These are phyloP conservation scores for Populus davidiana DNA, from an alignment of 345 rosid genomes.

Conservation along the genomic window DNA sequence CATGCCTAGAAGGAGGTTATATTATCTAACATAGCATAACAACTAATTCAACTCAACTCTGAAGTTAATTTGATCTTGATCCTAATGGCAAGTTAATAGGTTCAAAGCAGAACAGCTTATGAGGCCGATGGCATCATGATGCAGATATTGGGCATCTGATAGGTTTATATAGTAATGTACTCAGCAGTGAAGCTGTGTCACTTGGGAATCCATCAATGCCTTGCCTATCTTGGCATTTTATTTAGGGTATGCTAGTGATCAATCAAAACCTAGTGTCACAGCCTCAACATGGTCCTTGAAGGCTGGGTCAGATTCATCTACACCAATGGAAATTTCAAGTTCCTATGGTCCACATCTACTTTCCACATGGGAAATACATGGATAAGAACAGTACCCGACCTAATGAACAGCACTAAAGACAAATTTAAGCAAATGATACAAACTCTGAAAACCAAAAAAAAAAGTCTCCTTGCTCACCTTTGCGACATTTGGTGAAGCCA, in stretches of 20 bases:
- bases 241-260: neutral
- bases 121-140: neutral
- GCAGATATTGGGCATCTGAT: neutral
- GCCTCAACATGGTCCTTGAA: neutral
- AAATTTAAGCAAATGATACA: neutral
- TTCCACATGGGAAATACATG: neutral
- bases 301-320: neutral
- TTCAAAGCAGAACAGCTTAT: neutral
- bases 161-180: neutral
- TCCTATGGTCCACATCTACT: neutral
- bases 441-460: neutral
- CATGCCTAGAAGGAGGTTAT: neutral
- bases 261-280: neutral
- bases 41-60: neutral
- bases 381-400: neutral
- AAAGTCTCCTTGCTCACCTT: conserved; percentile 38
- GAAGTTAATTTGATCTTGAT: neutral
- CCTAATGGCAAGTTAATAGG: neutral
- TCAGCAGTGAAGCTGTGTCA: neutral
- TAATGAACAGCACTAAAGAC: neutral
- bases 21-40: neutral
- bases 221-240: neutral
- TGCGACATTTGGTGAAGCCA: conserved; percentile 78
- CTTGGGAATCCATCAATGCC: neutral
- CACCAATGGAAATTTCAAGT: neutral